phyloP scores from a whole-genome alignment of 306 rosid genomes.

The Amphicarpaea edgeworthii region DNA sequence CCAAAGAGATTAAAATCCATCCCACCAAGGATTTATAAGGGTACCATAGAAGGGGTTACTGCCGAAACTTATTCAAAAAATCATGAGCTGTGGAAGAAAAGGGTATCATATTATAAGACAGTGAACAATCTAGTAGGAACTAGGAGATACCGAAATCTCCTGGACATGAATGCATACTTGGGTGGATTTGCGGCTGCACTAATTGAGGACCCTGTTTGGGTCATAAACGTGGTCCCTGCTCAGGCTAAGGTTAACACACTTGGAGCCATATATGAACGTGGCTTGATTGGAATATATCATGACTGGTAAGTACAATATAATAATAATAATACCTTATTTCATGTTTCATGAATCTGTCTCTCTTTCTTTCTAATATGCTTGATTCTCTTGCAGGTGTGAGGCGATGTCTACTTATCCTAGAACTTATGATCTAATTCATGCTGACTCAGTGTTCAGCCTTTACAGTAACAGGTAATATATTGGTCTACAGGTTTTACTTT shows the following conservation, averaged over 20 bases:
- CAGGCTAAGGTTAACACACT: slow-evolving; percentile 68
- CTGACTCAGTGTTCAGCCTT: slow-evolving; percentile 77
- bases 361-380: background rate
- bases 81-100: slow-evolving; percentile 66
- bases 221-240: slow-evolving; percentile 87
- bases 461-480: slow-evolving; percentile 66
- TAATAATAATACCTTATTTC: background rate
- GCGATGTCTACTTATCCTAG: slow-evolving; percentile 96
- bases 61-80: slow-evolving; percentile 53
- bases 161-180: slow-evolving; percentile 84
- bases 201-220: slow-evolving; percentile 80
- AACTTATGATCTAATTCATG: slow-evolving; percentile 87
- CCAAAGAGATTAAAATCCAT: slow-evolving; percentile 64
- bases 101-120: slow-evolving; percentile 64
- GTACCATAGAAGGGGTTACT: slow-evolving; percentile 65
- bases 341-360: background rate
- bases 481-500: background rate
- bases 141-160: slow-evolving; percentile 74
- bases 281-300: slow-evolving; percentile 86
- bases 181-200: slow-evolving; percentile 89
- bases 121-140: slow-evolving; percentile 65
- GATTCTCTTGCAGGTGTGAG: slow-evolving; percentile 72
- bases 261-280: slow-evolving; percentile 83
- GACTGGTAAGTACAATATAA: slow-evolving; percentile 60
- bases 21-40: slow-evolving; percentile 71